Base-by-base conservation (phyloP, 2,329 filamentous ascomycete genomes). In the Colletotrichum musae region DNA sequence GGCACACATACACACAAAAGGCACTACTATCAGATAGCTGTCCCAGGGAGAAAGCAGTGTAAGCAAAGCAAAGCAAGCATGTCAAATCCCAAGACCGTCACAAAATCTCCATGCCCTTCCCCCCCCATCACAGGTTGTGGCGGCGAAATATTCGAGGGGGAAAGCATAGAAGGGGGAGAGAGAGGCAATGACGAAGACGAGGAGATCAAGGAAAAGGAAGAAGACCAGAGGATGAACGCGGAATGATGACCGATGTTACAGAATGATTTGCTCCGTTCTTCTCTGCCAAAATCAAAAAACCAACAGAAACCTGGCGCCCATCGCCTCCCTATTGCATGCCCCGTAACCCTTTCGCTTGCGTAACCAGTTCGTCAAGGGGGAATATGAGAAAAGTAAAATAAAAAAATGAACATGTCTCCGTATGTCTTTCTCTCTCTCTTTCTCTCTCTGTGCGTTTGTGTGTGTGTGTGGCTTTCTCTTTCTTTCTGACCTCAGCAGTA, bases 271-370 rank as follows among this genome's bases (percentile, higher is more conserved):
- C 43, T 54, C 32, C 54, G 47, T 51, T 58, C 32, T 12, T 58
- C 32, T 15, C 58, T 12, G 4, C 13, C 10, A n/a, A 48, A n/a
- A 52, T 24, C 21, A 18, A 54, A 4, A 24, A 43, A 56, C 12
- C 48, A 36, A 10, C 32, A 36, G 9, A 10, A 36, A 36, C 36
- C 48, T 59, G 57, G 66, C 66, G 66, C 66, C 66, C 54, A 50
- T 54, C 50, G 50, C 61, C 65, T 66, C 66, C 66, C 54, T 50
- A 39, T 47, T n/a, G 52, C 21, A 65, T 59, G 54, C 41, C 51
- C 24, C 36, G 21, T 24, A 58, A 21, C 41, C 66, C 43, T 39
- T 65, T 69, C 48, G 66, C 61, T 65, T 66, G 61, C 66, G 66
- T 28, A 66, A 32, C 61, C 66, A 59, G 54, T 56, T 45, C 54